Conservation (phyloP, 805 yeast genomes). For the Saccharomycopsis fodiens region DNA sequence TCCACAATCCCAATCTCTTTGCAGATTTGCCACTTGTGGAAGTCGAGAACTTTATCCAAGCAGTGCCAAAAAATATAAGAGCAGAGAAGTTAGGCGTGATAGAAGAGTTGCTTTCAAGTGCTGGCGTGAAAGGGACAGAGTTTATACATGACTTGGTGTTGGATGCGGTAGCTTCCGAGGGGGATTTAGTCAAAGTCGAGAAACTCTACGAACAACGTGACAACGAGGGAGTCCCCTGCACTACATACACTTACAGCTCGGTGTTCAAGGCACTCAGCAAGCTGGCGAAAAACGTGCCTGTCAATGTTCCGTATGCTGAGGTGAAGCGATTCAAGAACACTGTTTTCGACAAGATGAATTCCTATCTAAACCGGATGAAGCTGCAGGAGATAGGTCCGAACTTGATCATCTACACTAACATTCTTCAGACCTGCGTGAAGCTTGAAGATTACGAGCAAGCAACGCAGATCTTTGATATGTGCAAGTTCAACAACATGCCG, state of each 20-base stretch:
- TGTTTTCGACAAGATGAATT: conserved; percentile 32
- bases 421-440: conserved; percentile 54
- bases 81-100: conserved; percentile 25
- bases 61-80: conserved; percentile 31
- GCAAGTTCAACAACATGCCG: conserved; percentile 65
- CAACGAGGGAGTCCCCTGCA: conserved; percentile 24
- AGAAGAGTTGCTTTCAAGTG: conserved; percentile 29
- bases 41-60: conserved; percentile 29
- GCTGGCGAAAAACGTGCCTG: conserved; percentile 21
- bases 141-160: conserved; percentile 32
- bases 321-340: conserved; percentile 7
- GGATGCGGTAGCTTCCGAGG: conserved; percentile 26
- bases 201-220: conserved; percentile 25
- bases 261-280: conserved; percentile 38
- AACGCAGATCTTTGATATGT: conserved; percentile 64
- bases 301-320: not conserved
- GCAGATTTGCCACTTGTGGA: conserved; percentile 27
- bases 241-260: conserved; percentile 34
- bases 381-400: conserved; percentile 35
- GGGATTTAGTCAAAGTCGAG: conserved; percentile 27
- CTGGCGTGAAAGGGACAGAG: conserved; percentile 25
- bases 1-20: conserved; percentile 30
- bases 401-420: conserved; percentile 42
- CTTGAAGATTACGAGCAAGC: conserved; percentile 51
- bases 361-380: conserved; percentile 33